Conservation (phyloP, 176 grass and related monocot species). For the Miscanthus lutarioriparius region DNA sequence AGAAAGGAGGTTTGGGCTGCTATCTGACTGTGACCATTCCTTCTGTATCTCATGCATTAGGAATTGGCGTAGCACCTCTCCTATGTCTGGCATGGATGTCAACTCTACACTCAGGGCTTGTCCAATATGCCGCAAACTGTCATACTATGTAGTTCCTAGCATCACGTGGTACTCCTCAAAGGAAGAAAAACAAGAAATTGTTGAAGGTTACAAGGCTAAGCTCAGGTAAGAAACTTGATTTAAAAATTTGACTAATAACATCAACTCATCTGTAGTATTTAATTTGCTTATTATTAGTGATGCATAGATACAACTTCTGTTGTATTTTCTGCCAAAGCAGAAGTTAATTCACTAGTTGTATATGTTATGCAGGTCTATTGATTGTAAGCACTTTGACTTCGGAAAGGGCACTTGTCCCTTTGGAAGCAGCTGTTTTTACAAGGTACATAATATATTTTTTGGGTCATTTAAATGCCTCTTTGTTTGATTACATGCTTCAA, state of each 20-base stretch:
- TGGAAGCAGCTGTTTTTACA: conserved; percentile 88
- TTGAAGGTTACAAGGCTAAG: conserved; percentile 82
- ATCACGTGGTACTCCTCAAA: conserved; percentile 76
- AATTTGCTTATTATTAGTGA: neutral
- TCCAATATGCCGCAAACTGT: conserved; percentile 73
- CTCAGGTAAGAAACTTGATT: conserved; percentile 74
- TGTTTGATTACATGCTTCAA: neutral
- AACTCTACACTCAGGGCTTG: conserved; percentile 80
- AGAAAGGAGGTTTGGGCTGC: conserved; percentile 79
- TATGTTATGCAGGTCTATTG: conserved; percentile 70
- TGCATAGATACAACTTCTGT: neutral
- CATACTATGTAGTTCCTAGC: conserved; percentile 84
- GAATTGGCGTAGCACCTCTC: conserved; percentile 88
- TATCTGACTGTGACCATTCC: conserved; percentile 88
- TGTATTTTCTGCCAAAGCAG: conserved; percentile 18
- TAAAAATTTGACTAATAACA: conserved; percentile 19
- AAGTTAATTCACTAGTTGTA: conserved; percentile 13
- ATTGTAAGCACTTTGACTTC: conserved; percentile 96
- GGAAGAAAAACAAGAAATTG: conserved; percentile 83
- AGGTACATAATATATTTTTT: conserved; percentile 45
- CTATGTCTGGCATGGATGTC: conserved; percentile 70
- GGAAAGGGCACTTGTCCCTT: conserved; percentile 82
- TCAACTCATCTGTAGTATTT: neutral
- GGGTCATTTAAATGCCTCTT: neutral
- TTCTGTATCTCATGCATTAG: conserved; percentile 93